Conservation (phyloP, 805 yeast species). For the Sugiyamaella chiloensis region DNA sequence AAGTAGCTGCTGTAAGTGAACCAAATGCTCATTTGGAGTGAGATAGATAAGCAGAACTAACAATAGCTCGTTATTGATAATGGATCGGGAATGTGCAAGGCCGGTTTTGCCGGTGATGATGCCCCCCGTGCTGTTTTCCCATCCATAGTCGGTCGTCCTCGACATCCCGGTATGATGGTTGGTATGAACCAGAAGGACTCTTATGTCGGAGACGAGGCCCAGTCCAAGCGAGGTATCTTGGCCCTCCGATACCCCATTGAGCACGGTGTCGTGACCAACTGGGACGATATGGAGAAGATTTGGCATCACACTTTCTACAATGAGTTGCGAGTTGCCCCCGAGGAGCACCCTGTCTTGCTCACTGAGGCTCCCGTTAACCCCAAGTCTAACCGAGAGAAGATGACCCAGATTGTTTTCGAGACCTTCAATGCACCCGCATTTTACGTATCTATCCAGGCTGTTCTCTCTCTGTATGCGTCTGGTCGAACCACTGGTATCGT, state of each 20-base stretch:
- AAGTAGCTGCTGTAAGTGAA: slow-evolving; percentile 45
- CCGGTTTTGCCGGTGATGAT: slow-evolving; percentile 99
- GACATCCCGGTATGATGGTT: slow-evolving; percentile 99
- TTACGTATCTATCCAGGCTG: slow-evolving; percentile 98
- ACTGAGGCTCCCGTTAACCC: slow-evolving; percentile 99
- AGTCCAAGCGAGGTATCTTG: slow-evolving; percentile 99
- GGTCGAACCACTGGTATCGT: slow-evolving; percentile 99
- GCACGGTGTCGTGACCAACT: slow-evolving; percentile 99
- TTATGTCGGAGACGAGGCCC: slow-evolving; percentile 99
- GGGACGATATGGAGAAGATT: slow-evolving; percentile 99
- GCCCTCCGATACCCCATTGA: slow-evolving; percentile 98
- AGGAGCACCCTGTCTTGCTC: slow-evolving; percentile 98
- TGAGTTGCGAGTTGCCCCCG: slow-evolving; percentile 99
- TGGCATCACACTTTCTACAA: slow-evolving; percentile 99
- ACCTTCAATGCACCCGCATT: slow-evolving; percentile 99
- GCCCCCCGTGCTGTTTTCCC: slow-evolving; percentile 99
- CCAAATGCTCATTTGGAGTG: not conserved
- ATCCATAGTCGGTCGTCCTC: slow-evolving; percentile 99
- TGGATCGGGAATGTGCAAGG: slow-evolving; percentile 99
- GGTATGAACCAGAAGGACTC: slow-evolving; percentile 99
- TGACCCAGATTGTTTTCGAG: slow-evolving; percentile 99
- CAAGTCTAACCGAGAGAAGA: slow-evolving; percentile 98
- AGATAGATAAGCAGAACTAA: slow-evolving; percentile 21
- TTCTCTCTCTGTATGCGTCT: slow-evolving; percentile 94
- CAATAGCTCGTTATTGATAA: slow-evolving; percentile 78